Conservation (phyloP, 1,284 basidiomycete genomes). For the Cystobasidium slooffiae region DNA sequence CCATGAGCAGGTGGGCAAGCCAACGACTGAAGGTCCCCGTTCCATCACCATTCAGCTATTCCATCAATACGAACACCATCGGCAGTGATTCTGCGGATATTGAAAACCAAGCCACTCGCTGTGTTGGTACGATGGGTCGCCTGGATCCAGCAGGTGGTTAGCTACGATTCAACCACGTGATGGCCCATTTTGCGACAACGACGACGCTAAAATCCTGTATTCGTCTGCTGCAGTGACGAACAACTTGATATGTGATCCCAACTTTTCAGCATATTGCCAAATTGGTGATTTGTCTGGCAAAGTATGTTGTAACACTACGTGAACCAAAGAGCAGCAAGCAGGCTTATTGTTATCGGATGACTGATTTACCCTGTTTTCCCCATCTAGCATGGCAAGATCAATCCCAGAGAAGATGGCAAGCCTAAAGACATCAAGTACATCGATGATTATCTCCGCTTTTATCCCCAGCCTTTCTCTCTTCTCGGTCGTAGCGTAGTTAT, state of each 20-base stretch:
- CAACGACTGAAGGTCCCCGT: neutral
- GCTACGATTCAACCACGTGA: neutral
- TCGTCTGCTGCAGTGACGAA: slow-evolving; percentile 44
- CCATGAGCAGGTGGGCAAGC: neutral
- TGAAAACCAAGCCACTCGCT: slow-evolving; percentile 29
- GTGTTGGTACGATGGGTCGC: slow-evolving; percentile 50
- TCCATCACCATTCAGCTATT: neutral
- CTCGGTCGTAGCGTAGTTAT: slow-evolving; percentile 53
- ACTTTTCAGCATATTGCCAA: slow-evolving; percentile 51
- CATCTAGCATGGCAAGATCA: slow-evolving; percentile 50
- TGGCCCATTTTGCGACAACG: neutral
- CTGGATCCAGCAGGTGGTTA: slow-evolving; percentile 49
- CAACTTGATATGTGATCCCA: slow-evolving; percentile 49
- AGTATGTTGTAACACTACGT: neutral
- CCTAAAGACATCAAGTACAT: slow-evolving; percentile 43
- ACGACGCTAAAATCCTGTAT: neutral
- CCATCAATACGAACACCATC: slow-evolving; percentile 22
- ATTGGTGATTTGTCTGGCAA: slow-evolving; percentile 52
- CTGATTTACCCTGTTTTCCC: neutral
- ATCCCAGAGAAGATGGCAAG: slow-evolving; percentile 43
- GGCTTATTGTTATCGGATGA: neutral
- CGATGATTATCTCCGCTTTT: slow-evolving; percentile 51
- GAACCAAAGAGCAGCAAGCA: too few species aligned
- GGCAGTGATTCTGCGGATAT: slow-evolving; percentile 3
- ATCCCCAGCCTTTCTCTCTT: slow-evolving; percentile 51